Base-by-base conservation (phyloP, 306 rosid species). In the Spatholobus suberectus region DNA sequence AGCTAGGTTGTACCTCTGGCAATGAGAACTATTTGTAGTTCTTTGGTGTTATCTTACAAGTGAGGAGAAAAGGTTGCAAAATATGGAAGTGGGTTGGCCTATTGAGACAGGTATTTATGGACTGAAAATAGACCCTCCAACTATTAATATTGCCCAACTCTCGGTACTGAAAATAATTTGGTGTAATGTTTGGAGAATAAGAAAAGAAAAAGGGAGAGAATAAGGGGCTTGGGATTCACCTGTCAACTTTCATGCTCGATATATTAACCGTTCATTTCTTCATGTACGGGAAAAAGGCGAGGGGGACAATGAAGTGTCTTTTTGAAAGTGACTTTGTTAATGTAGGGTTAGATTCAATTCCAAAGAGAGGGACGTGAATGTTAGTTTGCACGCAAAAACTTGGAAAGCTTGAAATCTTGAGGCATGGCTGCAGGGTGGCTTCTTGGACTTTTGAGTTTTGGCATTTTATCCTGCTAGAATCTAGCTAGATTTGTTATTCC, bases 121-220 rank as follows among this genome's bases (percentile, higher is more conserved):
- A 34, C 61, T 29, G 37, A 81, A 87, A 84, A 81, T 74, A 73
- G 92, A 91, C 89, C 79, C 40, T 73, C 75, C 88, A 90, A 86
- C 94, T n/a, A n/a, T n/a, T n/a, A n/a, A n/a, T n/a, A n/a, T n/a
- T n/a, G n/a, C n/a, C 79, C 81, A 69, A 76, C 77, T 70, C n/a
- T 32, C 14, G 29, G 41, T 13, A 66, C 17, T 67, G 29, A n/a
- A 67, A 67, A 34, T 47, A 20, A 26, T 47, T n/a, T n/a, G n/a
- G n/a, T n/a, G n/a, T n/a, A n/a, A n/a, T 44, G 23, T 68, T 32
- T 54, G 54, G 62, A 73, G 79, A 85, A 61, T 49, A 46, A n/a
- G n/a, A n/a, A 72, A 55, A 23, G 23, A 14, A 49, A 12, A 14
- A 27, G 23, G 13, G 20, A 37, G 21, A 51, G 62, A 32, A 4